Percentiles rank a stretch among this genome's conserved stretches.
phyloP scores from a whole-genome alignment of 169 alveolate species.

The Cryptosporidium viatorum region DNA sequence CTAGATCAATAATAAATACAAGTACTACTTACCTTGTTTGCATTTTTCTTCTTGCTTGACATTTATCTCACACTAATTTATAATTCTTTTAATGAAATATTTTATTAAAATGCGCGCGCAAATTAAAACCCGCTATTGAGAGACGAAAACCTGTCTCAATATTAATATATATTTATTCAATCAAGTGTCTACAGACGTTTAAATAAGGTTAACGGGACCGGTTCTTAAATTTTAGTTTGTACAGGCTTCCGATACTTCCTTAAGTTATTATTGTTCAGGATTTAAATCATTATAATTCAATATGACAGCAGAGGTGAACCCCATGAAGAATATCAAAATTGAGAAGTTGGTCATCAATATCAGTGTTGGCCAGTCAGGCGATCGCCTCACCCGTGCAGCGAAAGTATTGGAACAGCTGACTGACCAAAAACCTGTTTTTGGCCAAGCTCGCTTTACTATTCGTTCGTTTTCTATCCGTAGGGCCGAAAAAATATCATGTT shows the following conservation, averaged over 20 bases:
- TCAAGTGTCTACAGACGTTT: constrained; percentile 9
- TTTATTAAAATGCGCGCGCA: constrained; percentile 12
- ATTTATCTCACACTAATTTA: constrained; percentile 9
- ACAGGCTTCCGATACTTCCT: neutral
- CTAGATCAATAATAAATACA: neutral
- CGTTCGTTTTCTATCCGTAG: constrained; percentile 98
- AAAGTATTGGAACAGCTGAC: constrained; percentile 98
- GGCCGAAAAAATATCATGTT: constrained; percentile 98
- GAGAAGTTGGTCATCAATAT: constrained; percentile 98
- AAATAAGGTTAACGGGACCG: neutral
- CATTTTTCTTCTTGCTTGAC: constrained; percentile 62
- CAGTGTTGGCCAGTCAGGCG: constrained; percentile 99
- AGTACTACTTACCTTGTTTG: constrained; percentile 57
- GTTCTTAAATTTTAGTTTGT: constrained; percentile 4
- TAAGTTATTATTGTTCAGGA: constrained; percentile 14
- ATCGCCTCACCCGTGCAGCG: constrained; percentile 98
- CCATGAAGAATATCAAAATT: constrained; percentile 98
- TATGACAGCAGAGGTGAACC: constrained; percentile 87
- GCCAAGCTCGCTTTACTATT: constrained; percentile 94
- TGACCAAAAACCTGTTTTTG: constrained; percentile 97
- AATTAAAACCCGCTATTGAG: constrained; percentile 16
- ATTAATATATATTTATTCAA: neutral
- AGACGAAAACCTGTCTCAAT: constrained; percentile 68
- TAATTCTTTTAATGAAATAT: neutral
- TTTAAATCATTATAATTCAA: neutral